phyloP scores from a whole-genome alignment of 2,329 filamentous ascomycete genomes.

The Colletotrichum trifolii region DNA sequence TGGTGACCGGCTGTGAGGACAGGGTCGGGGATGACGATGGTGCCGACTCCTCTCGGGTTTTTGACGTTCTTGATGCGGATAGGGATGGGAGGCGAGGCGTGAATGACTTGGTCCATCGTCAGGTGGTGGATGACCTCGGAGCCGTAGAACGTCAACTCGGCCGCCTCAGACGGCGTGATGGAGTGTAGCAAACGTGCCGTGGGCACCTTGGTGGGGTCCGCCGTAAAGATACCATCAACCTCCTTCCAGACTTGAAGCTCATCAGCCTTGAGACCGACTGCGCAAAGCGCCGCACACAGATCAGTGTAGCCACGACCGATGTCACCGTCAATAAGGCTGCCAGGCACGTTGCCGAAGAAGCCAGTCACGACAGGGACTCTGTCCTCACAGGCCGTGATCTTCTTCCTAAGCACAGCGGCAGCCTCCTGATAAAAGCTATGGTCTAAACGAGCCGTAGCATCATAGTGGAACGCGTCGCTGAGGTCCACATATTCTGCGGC shows the following conservation, averaged over 20 bases:
- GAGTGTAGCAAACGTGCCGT: constrained; percentile 89
- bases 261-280: constrained; percentile 85
- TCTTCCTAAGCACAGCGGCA: constrained; percentile 69
- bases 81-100: constrained; percentile 80
- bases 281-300: constrained; percentile 90
- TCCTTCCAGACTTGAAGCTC: constrained; percentile 99
- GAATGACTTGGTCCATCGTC: constrained; percentile 96
- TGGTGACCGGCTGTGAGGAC: constrained; percentile 65
- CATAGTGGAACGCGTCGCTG: constrained; percentile 81
- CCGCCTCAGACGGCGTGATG: constrained; percentile 94
- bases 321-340: constrained; percentile 86
- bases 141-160: constrained; percentile 93
- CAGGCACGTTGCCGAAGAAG: constrained; percentile 94
- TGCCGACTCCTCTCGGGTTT: constrained; percentile 82
- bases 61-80: constrained; percentile 95
- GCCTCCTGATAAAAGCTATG: constrained; percentile 77
- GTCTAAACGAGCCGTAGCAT: constrained; percentile 68
- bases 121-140: constrained; percentile 98
- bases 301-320: constrained; percentile 97
- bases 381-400: constrained; percentile 72
- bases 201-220: constrained; percentile 89
- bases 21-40: constrained; percentile 83
- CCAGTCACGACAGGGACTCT: constrained; percentile 86
- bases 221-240: constrained; percentile 91
- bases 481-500: constrained; percentile 92